Conservation (phyloP, 805 yeast species). For the Alloascoidea hylecoeti region DNA sequence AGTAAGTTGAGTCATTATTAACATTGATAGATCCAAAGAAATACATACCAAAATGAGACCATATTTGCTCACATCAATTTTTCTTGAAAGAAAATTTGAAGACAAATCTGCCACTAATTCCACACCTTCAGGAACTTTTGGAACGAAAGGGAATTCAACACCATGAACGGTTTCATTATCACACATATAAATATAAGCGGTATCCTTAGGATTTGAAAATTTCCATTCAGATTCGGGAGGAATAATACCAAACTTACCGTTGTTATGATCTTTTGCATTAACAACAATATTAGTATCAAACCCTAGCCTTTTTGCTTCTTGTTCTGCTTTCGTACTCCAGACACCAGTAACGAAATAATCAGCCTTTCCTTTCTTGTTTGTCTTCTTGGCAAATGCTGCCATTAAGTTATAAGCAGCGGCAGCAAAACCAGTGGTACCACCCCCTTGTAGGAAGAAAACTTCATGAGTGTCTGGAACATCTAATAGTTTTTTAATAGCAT, state of each 20-base stretch:
- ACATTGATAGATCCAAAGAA: background rate
- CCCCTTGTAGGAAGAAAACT: slow-evolving; percentile 92
- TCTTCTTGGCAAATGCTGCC: slow-evolving; percentile 58
- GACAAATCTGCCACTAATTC: slow-evolving; percentile 93
- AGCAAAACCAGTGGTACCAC: slow-evolving; percentile 94
- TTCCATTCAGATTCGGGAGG: slow-evolving; percentile 61
- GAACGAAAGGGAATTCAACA: slow-evolving; percentile 57
- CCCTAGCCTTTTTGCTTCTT: slow-evolving; percentile 81
- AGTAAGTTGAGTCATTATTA: background rate
- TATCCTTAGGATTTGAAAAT: slow-evolving; percentile 34
- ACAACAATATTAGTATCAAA: slow-evolving; percentile 55
- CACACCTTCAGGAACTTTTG: slow-evolving; percentile 45
- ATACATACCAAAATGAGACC: slow-evolving; percentile 56
- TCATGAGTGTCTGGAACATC: slow-evolving; percentile 85
- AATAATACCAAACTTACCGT: slow-evolving; percentile 50
- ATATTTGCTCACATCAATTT: slow-evolving; percentile 68
- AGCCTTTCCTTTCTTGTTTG: slow-evolving; percentile 65
- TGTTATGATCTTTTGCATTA: slow-evolving; percentile 37
- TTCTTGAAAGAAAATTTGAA: slow-evolving; percentile 75
- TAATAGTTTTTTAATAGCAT: slow-evolving; percentile 47
- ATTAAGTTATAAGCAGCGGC: slow-evolving; percentile 71
- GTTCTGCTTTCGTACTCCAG: slow-evolving; percentile 83
- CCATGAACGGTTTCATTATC: slow-evolving; percentile 98
- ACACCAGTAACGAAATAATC: slow-evolving; percentile 87
- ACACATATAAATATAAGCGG: slow-evolving; percentile 81